Evolutionary conservation across 176 grass and related monocot species (phyloP).

Genomic region (Pontederia crassipes): DNA sequence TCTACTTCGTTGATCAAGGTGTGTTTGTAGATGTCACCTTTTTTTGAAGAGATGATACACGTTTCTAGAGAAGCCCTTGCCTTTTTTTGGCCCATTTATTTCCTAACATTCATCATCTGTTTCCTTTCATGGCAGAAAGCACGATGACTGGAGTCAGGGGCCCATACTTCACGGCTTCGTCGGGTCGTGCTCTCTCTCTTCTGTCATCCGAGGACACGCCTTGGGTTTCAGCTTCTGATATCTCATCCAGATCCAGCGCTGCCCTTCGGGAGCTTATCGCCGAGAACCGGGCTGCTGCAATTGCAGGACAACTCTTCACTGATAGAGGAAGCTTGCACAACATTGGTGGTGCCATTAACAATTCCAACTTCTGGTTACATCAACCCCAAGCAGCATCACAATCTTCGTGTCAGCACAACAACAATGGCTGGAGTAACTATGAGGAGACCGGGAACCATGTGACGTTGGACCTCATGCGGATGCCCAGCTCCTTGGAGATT

Average conservation of each 20-base stretch:
- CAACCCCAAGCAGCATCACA: constrained; percentile 22
- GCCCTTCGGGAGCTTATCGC: constrained; percentile 78
- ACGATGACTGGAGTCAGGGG: constrained; percentile 18
- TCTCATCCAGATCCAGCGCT: constrained; percentile 49
- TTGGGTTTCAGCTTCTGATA: constrained; percentile 32
- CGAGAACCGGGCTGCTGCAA: constrained; percentile 69
- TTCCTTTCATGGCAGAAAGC: constrained; percentile 25
- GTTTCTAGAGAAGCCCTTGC: background rate
- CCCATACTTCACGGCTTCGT: constrained; percentile 19
- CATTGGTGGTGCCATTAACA: background rate
- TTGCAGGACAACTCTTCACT: constrained; percentile 42
- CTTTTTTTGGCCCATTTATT: background rate
- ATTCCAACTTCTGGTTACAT: constrained; percentile 12
- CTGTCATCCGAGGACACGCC: constrained; percentile 55
- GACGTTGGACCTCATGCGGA: constrained; percentile 19
- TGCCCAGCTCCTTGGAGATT: constrained; percentile 2
- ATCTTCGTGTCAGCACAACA: constrained; percentile 12
- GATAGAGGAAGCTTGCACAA: constrained; percentile 20
- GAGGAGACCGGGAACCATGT: constrained; percentile 28
- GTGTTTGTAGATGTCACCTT: too few relatives aligned
- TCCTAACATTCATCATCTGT: background rate
- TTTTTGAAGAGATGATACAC: background rate
- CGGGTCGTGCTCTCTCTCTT: constrained; percentile 71
- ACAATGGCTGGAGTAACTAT: constrained; percentile 10
- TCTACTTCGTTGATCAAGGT: too few relatives aligned